These are phyloP conservation scores for Pseudogymnoascus verrucosus DNA, from an alignment of 2,329 filamentous ascomycete species.

Conservation along the genomic window DNA sequence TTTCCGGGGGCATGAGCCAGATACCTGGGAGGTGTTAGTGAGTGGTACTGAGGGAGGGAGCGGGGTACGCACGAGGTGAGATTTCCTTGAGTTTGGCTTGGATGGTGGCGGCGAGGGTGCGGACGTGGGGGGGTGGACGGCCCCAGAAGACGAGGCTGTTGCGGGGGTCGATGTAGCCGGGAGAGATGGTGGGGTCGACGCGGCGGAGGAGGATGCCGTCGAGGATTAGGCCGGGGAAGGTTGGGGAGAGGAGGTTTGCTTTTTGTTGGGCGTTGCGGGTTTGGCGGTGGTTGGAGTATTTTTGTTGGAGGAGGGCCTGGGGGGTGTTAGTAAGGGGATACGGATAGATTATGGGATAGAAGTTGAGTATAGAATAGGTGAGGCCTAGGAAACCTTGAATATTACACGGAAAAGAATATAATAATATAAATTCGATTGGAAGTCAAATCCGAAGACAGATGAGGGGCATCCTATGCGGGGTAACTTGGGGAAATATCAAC, in stretches of 20 bases:
- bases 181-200: constrained; percentile 53
- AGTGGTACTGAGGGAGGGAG: neutral
- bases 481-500: constrained; percentile 1
- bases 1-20: constrained; percentile 76
- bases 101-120: constrained; percentile 57
- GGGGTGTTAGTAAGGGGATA: neutral
- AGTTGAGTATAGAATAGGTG: neutral
- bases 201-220: constrained; percentile 70
- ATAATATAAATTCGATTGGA: neutral
- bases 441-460: neutral
- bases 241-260: constrained; percentile 58
- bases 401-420: neutral
- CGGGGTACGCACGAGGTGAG: constrained; percentile 56
- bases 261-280: constrained; percentile 70
- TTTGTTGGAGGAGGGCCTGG: constrained; percentile 24
- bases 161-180: constrained; percentile 64
- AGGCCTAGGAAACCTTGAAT: too few species aligned
- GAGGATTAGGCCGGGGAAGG: constrained; percentile 63
- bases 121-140: constrained; percentile 65
- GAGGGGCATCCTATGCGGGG: neutral
- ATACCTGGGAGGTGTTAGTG: constrained; percentile 44
- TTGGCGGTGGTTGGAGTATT: constrained; percentile 64
- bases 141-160: constrained; percentile 87
- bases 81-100: constrained; percentile 57
- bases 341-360: neutral